Base-by-base conservation (phyloP, 768 basidiomycete species). In the Coprinopsis cinerea region DNA sequence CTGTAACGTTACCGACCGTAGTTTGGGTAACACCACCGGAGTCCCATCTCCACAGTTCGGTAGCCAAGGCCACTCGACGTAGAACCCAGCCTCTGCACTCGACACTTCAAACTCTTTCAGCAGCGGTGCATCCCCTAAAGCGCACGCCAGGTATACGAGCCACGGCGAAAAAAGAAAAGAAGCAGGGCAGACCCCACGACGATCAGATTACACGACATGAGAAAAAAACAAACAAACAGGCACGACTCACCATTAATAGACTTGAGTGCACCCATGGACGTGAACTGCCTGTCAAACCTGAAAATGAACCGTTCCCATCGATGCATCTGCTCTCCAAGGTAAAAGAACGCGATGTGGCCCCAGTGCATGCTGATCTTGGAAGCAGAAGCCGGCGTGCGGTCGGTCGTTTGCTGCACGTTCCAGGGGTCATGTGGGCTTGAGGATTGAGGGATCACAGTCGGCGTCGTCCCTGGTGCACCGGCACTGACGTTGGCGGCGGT, bases 301-400 rank as follows among this genome's bases (percentile, higher is more conserved):
- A 91, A 89, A 10, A 89, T 76, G 57, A 91, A 91, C 20, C 87
- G 74, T 59, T 85, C 75, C 88, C 88, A 91, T 24, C 88, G 77
- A 55, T 81, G 80, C 81, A 89, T 89, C 61, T 88, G 84, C 56
- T 86, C 79, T 1, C 83, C 81, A 18, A 91, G 65, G 60, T 90
- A 91, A 62, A 76, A 88, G 39, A 90, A 79, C 0, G 83, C 84
- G 26, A 91, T 84, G 55, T 88, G 81, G 0, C 86, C 88, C 88
- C 88, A 91, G 48, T 86, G 82, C 53, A 78, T 73, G 53, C 77
- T 82, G 15, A 73, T 70, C 53, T 74, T 64, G 27, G 44, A 25
- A 7, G 51, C 20, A 17, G 51, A 26, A 2, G 49, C 35, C 15
- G 13, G 2, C 18, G 17, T n/a, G 20, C 40, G 70, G 64, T 57